A percentile compares a stretch with the other conserved stretches of the same genome.
Conservation (phyloP, 805 yeast genomes). For the Debaryomyces prosopidis region DNA sequence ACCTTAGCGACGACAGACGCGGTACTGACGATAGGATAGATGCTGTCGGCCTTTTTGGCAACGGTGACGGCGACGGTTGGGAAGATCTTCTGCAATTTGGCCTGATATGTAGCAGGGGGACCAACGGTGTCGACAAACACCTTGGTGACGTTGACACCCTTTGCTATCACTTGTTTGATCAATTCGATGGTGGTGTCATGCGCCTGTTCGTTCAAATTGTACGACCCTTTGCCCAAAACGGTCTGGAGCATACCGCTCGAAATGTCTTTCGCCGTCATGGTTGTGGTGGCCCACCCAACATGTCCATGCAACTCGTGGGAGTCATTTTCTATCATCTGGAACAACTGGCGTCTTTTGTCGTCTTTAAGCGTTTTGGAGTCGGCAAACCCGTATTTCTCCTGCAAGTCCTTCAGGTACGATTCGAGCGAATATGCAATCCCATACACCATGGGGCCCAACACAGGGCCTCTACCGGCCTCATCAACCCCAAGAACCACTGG, state of each 20-base stretch:
- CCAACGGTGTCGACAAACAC: slow-evolving; percentile 96
- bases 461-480: slow-evolving; percentile 99
- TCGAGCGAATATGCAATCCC: slow-evolving; percentile 78
- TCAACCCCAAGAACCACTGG: slow-evolving; percentile 82
- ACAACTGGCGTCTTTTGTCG: slow-evolving; percentile 59
- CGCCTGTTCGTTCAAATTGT: slow-evolving; percentile 92
- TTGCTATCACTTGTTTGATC: slow-evolving; percentile 61
- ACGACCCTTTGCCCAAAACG: slow-evolving; percentile 47
- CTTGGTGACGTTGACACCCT: slow-evolving; percentile 65
- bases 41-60: slow-evolving; percentile 91
- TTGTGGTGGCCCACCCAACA: slow-evolving; percentile 86
- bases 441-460: slow-evolving; percentile 96
- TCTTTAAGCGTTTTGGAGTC: slow-evolving; percentile 90
- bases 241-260: slow-evolving; percentile 80
- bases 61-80: slow-evolving; percentile 76
- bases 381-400: slow-evolving; percentile 72
- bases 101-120: slow-evolving; percentile 83
- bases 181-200: slow-evolving; percentile 89
- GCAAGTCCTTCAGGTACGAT: slow-evolving; percentile 48
- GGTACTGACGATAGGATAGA: slow-evolving; percentile 88
- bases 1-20: slow-evolving; percentile 97
- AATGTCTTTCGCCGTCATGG: slow-evolving; percentile 85
- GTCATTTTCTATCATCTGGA: slow-evolving; percentile 54
- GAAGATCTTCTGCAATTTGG: slow-evolving; percentile 66
- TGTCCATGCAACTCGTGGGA: slow-evolving; percentile 47